Evolutionary conservation across 1,284 basidiomycete species (phyloP), one percentile per base, ranked within the genome.

Genomic region (Chondrostereum purpureum): DNA sequence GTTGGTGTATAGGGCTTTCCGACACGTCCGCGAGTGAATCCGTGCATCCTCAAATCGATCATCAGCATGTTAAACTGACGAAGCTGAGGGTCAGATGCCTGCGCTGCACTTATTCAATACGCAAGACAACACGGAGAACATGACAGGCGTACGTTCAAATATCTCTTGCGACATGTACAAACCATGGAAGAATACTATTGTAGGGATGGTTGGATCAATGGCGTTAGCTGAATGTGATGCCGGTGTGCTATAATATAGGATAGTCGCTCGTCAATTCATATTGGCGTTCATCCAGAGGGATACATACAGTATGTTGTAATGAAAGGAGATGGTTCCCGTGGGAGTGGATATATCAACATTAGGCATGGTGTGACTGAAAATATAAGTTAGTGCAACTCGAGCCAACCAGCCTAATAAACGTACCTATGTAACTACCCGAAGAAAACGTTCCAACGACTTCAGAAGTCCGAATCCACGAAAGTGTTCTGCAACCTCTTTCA

Each of bases 21-120:
- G 6, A 20, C 42, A 16, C 20, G 18, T 16, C 46, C 46, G 10
- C 42, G 34, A 24, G 46, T 47, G 18, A 44, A 22, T 19, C 46
- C 46, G 34, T 47, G 42, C 27, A 22, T 36, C 5, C 46, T 23
- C 8, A 47, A 14, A 20, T 47, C 46, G 12, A 47, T 14, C 13
- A 39, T 13, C 18, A 47, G 35, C 5, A 47, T 23, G 24, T 47
- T 47, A 35, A 47, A 47, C 39, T 39, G 31, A 2, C 46, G 41
- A 11, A 47, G 18, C 14, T 35, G n/a, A 5, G 18, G 18, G 35
- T 47, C 42, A n/a, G 22, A 20, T 19, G 42, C 43, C 35, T 46
- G 45, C 18, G 17, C 45, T 46, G 37, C 8, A 45, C 12, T 12
- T 31, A 8, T 31, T 31, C 27, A 31, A n/a, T 31, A 31, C 8